phyloP scores from a whole-genome alignment of 352 stramenopile species.

The Globisporangium emineosum region DNA sequence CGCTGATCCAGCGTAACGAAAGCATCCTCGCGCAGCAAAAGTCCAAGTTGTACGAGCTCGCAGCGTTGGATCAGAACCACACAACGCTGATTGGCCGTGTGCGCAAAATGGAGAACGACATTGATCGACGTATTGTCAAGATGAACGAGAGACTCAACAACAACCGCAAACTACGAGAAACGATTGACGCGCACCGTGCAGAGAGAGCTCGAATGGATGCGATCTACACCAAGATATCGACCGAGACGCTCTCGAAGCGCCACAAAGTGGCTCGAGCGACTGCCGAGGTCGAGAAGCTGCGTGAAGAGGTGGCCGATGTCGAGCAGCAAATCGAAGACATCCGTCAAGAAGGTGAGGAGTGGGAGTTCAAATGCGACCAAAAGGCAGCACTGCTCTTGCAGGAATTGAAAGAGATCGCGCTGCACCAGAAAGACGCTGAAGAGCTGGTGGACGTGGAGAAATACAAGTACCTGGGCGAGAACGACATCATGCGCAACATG shows the following conservation, averaged over 20 bases:
- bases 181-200: conserved; percentile 62
- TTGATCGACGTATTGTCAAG: conserved; percentile 77
- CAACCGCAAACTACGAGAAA: conserved; percentile 61
- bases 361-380: conserved; percentile 55
- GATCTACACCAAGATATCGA: conserved; percentile 71
- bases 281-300: conserved; percentile 55
- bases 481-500: conserved; percentile 64
- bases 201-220: conserved; percentile 72
- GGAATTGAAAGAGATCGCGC: conserved; percentile 67
- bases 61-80: conserved; percentile 69
- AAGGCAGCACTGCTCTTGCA: conserved; percentile 48
- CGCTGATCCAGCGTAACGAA: conserved; percentile 68
- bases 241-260: conserved; percentile 55
- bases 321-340: conserved; percentile 62
- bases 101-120: conserved; percentile 81
- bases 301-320: conserved; percentile 43
- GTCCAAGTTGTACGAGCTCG: conserved; percentile 72
- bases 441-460: conserved; percentile 52
- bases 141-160: conserved; percentile 77
- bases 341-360: conserved; percentile 55
- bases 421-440: conserved; percentile 51
- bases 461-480: conserved; percentile 71
- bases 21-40: conserved; percentile 59
- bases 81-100: conserved; percentile 50
- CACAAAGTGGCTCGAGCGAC: conserved; percentile 42